phyloP scores from a whole-genome alignment of 2,329 filamentous ascomycete genomes.

The Hypoxylon sp. region DNA sequence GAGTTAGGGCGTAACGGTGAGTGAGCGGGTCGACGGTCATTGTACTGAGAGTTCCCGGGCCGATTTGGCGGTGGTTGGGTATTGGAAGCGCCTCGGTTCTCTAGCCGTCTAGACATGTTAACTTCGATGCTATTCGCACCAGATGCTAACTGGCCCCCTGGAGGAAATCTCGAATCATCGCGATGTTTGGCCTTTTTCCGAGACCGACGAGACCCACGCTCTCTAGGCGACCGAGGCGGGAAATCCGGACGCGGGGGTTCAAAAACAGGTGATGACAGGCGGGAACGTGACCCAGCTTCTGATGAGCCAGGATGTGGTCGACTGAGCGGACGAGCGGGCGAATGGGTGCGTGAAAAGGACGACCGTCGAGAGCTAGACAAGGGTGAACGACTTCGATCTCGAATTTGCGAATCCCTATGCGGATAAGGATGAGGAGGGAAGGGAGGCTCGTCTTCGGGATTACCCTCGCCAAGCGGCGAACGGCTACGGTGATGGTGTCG shows the following conservation, averaged over 20 bases:
- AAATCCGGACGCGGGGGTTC: slow-evolving; percentile 48
- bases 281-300: slow-evolving; percentile 50
- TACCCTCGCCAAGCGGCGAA: slow-evolving; percentile 48
- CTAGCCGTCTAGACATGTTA: slow-evolving; percentile 60
- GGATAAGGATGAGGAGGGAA: slow-evolving; percentile 37
- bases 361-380: slow-evolving; percentile 51
- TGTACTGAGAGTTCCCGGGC: slow-evolving; percentile 57
- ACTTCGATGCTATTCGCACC: slow-evolving; percentile 67
- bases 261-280: slow-evolving; percentile 47
- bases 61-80: slow-evolving; percentile 55
- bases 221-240: slow-evolving; percentile 51
- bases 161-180: slow-evolving; percentile 59
- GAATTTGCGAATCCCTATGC: slow-evolving; percentile 46
- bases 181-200: slow-evolving; percentile 58
- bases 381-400: slow-evolving; percentile 52
- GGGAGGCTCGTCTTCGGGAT: slow-evolving; percentile 43
- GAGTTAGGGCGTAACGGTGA: slow-evolving; percentile 72
- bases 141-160: slow-evolving; percentile 58
- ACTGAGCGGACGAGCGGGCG: slow-evolving; percentile 48
- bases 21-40: slow-evolving; percentile 58
- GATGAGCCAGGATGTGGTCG: slow-evolving; percentile 46
- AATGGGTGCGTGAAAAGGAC: slow-evolving; percentile 53
- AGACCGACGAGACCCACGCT: slow-evolving; percentile 51
- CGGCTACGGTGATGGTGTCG: slow-evolving; percentile 48
- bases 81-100: slow-evolving; percentile 60